Conservation (phyloP, 129 eudicot genomes). For the Centrapalus pauciflorus region DNA sequence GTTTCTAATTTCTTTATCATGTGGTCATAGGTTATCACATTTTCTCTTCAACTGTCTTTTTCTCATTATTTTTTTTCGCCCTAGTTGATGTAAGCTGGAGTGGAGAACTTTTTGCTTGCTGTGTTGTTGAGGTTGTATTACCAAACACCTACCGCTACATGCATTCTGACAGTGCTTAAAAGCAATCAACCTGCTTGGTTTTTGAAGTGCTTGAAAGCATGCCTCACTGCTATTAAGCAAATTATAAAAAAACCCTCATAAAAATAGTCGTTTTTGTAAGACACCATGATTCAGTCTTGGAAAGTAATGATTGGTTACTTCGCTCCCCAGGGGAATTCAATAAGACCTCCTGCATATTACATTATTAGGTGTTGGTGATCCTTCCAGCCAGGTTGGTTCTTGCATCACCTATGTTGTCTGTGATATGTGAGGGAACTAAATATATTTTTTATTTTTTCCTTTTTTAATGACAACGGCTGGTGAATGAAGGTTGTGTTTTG, state of each 20-base stretch:
- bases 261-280: too few relatives aligned
- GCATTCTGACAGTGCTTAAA: neutral
- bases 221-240: neutral
- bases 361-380: too few relatives aligned
- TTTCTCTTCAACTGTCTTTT: neutral
- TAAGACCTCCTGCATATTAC: too few relatives aligned
- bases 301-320: too few relatives aligned
- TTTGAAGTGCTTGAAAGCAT: neutral
- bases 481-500: neutral
- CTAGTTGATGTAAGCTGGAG: neutral
- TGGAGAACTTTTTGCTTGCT: neutral
- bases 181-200: neutral
- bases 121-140: constrained; percentile 1
- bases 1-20: neutral
- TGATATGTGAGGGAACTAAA: too few relatives aligned
- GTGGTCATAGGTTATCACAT: neutral
- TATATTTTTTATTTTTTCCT: too few relatives aligned
- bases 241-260: too few relatives aligned
- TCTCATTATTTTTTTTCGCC: neutral
- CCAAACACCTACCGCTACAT: neutral
- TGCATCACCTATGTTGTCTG: too few relatives aligned
- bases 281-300: too few relatives aligned
- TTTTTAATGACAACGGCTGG: neutral
- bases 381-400: too few relatives aligned
- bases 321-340: too few relatives aligned